A percentile compares a stretch with the other conserved stretches of the same genome.
Evolutionary conservation across 768 basidiomycete genomes (phyloP).

Genomic region (Lactarius indigo): DNA sequence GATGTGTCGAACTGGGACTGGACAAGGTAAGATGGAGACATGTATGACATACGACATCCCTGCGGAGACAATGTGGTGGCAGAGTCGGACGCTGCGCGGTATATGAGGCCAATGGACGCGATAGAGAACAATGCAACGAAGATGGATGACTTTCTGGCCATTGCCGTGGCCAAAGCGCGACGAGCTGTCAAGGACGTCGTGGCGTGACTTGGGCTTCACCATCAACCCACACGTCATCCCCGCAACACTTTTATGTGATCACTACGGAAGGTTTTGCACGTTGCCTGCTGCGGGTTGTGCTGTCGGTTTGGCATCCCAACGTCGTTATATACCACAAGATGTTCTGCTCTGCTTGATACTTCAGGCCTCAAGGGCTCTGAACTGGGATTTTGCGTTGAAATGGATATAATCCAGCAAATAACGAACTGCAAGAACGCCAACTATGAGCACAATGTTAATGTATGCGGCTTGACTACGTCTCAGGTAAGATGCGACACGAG

Average conservation of each 20-base stretch:
- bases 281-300: too few species aligned
- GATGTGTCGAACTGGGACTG: constrained; percentile 62
- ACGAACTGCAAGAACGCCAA: neutral
- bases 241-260: too few species aligned
- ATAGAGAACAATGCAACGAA: constrained; percentile 15
- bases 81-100: constrained; percentile 16
- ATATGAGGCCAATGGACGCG: constrained; percentile 7
- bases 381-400: neutral
- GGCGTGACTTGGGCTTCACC: neutral
- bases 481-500: neutral
- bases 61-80: constrained; percentile 61
- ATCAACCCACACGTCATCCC: too few species aligned
- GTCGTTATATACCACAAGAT: too few species aligned
- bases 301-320: too few species aligned
- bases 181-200: neutral
- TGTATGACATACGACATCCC: constrained; percentile 96
- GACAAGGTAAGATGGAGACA: constrained; percentile 86
- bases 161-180: neutral
- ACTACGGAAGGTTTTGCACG: too few species aligned
- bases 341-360: neutral
- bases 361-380: neutral
- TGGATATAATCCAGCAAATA: neutral
- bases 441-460: neutral
- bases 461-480: neutral
- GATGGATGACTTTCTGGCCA: constrained; percentile 7